Percentiles rank a stretch among this genome's conserved stretches.
phyloP scores from a whole-genome alignment of 768 basidiomycete genomes.

The Mrakia frigida region DNA sequence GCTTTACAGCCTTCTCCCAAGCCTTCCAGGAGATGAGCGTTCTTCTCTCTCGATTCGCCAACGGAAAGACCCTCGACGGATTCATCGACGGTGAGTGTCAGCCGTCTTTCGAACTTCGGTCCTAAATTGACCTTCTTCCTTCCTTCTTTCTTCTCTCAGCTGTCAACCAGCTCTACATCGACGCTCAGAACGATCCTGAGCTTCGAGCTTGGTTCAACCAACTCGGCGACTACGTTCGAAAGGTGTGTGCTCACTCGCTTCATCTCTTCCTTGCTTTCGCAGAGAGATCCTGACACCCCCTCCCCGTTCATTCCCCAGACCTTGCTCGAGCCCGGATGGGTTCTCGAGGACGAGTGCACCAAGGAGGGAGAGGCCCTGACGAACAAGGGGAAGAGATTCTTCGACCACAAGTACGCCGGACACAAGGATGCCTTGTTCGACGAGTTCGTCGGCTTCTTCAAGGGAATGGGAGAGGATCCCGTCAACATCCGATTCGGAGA shows the following conservation, averaged over 20 bases:
- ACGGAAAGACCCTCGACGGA: conserved; percentile 57
- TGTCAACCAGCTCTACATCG: conserved; percentile 64
- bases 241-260: conserved; percentile 32
- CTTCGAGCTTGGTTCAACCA: conserved; percentile 67
- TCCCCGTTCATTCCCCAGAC: conserved; percentile 37
- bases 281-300: too few relatives aligned
- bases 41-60: conserved; percentile 83
- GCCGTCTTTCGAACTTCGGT: too few relatives aligned
- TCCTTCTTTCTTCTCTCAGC: conserved; percentile 42
- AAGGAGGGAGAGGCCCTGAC: conserved; percentile 59
- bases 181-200: conserved; percentile 67
- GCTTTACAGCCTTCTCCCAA: conserved; percentile 47
- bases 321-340: conserved; percentile 74
- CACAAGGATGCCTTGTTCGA: conserved; percentile 80
- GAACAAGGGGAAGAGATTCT: conserved; percentile 71
- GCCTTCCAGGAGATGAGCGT: conserved; percentile 64
- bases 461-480: conserved; percentile 64
- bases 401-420: conserved; percentile 62
- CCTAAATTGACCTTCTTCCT: too few relatives aligned
- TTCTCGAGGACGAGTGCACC: conserved; percentile 72
- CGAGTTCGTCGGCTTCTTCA: conserved; percentile 69
- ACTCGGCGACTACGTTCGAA: conserved; percentile 62
- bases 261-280: too few relatives aligned
- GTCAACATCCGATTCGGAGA: conserved; percentile 54
- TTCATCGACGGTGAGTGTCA: conserved; percentile 51